A percentile compares a stretch with the other conserved stretches of the same genome.
Conservation (phyloP, 345 rosid species). For the Pistacia integerrima region DNA sequence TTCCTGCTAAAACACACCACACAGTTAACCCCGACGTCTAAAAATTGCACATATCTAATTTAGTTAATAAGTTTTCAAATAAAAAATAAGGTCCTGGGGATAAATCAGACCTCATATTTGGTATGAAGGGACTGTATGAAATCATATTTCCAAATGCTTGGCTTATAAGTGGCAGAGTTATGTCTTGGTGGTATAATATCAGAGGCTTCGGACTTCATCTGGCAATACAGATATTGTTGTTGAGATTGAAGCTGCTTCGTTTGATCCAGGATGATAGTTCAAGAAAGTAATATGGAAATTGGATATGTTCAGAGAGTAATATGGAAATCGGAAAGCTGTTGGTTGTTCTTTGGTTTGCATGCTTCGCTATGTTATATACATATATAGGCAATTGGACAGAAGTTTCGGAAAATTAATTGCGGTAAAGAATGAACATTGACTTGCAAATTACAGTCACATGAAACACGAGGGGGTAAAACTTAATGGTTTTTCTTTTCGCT, state of each 20-base stretch:
- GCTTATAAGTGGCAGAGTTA: constrained; percentile 44
- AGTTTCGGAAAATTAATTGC: too few relatives aligned
- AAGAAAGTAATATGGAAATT: neutral
- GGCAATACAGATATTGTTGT: neutral
- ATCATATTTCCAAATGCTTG: constrained; percentile 52
- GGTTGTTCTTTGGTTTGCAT: neutral
- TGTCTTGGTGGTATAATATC: constrained; percentile 25
- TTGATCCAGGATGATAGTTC: neutral
- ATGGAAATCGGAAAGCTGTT: neutral
- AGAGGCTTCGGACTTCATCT: constrained; percentile 1
- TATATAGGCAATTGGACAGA: neutral
- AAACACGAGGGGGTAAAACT: too few relatives aligned
- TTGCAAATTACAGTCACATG: too few relatives aligned
- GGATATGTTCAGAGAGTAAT: too few relatives aligned
- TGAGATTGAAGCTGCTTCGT: constrained; percentile 4
- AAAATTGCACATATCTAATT: neutral
- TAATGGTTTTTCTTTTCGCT: too few relatives aligned
- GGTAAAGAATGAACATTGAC: neutral
- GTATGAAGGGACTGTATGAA: constrained; percentile 39
- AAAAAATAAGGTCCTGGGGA: neutral
- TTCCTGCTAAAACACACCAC: constrained; percentile 24
- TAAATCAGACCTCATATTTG: constrained; percentile 35
- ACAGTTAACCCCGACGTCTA: too few relatives aligned
- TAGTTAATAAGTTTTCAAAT: too few relatives aligned
- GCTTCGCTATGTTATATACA: neutral